Evolutionary conservation across 1,139 yeast species (phyloP), one percentile per base, ranked within the genome.

Genomic region (Yamadazyma diddensiae): DNA sequence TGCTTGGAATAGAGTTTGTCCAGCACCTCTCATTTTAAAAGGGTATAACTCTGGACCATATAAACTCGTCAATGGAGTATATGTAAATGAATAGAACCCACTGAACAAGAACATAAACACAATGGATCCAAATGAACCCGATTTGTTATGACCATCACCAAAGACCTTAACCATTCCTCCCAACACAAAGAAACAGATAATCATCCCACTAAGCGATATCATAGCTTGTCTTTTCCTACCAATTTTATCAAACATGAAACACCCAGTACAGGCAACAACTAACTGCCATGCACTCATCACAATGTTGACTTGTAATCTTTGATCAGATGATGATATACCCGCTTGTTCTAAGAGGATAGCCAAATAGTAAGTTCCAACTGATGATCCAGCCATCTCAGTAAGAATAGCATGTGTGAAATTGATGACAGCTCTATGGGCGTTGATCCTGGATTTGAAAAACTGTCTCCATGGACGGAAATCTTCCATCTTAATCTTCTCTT

Each of bases 341-440:
- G 45, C 45, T 33, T 40, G 38, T 5, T 20, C n/a, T 14, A 43
- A 36, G 7, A 43, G 19, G 19, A 43, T 39, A 6, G 45, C 33
- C 23, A 44, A 42, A 33, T 44, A 45, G 26, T 41, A 40, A 15
- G 41, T 32, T 4, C 45, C 49, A 8, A 45, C 45, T 3, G 49
- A 43, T 6, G 48, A 43, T 16, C 51, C 50, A n/a, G 38, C 46
- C 43, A 46, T 38, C 32, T 46, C 50, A 4, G 38, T 34, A 10
- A 46, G 5, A 15, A 43, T 13, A 2, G 44, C 47, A n/a, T 44
- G 49, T n/a, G 40, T 30, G 9, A 39, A 26, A 23, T 31, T 35
- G 10, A 46, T 45, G 10, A 36, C 8, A 2, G 29, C 30, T 22
- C 41, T 34, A 17, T 40, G 48, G 7, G 14, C 3, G 30, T 45